Conservation (phyloP, 495 filamentous ascomycete species). For the Pyrenula aspistea region DNA sequence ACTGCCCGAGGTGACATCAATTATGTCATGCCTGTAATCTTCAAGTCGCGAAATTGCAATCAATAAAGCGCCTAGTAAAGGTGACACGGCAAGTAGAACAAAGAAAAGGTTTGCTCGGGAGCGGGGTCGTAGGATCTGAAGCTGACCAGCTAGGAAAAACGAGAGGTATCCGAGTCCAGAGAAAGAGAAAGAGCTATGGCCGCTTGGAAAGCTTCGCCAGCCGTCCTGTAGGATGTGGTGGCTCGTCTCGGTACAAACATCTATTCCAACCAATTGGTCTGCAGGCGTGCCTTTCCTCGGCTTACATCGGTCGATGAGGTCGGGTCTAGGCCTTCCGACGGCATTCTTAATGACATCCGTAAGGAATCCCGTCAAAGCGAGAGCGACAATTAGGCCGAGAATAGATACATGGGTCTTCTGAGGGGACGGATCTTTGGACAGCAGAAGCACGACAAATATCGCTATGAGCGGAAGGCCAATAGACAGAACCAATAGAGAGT, state of each 20-base stretch:
- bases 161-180: constrained; percentile 73
- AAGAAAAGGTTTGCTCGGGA: constrained; percentile 45
- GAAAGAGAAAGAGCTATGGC: constrained; percentile 80
- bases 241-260: constrained; percentile 69
- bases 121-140: constrained; percentile 64
- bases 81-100: constrained; percentile 44
- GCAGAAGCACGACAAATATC: constrained; percentile 46
- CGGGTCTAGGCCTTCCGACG: constrained; percentile 80
- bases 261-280: constrained; percentile 56
- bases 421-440: constrained; percentile 41
- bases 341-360: constrained; percentile 90
- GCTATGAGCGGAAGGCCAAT: constrained; percentile 54
- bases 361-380: constrained; percentile 68
- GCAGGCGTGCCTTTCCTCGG: constrained; percentile 51
- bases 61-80: constrained; percentile 68
- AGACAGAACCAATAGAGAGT: constrained; percentile 65
- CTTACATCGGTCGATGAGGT: constrained; percentile 79
- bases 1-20: constrained; percentile 71
- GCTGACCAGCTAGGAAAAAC: constrained; percentile 67
- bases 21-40: constrained; percentile 93
- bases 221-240: constrained; percentile 79
- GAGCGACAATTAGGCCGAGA: constrained; percentile 63
- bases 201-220: constrained; percentile 85
- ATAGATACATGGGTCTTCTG: constrained; percentile 83
- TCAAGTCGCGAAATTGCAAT: constrained; percentile 85